Base-by-base conservation (phyloP, 1,284 basidiomycete species). In the Ceratobasidium sp. region DNA sequence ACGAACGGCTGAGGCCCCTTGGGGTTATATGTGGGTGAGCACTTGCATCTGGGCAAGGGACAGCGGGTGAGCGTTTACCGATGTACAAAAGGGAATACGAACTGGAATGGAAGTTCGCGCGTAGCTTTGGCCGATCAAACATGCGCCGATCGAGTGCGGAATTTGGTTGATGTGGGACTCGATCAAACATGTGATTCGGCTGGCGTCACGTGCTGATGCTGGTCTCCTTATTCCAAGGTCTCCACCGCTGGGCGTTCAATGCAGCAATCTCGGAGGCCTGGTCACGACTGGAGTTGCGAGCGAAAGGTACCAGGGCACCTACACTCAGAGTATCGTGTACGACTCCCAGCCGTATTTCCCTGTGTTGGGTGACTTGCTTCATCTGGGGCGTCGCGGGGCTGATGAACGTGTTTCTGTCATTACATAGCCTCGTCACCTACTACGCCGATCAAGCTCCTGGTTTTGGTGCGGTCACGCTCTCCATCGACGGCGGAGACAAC, bases 51-150 rank as follows among this genome's bases (percentile, higher is more conserved):
- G 28, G 34, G 21, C 57, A 59, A 45, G 36, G 39, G 39, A 14
- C 39, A 34, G 9, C 43, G 59, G 59, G 10, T 14, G 30, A 32
- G 21, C 8, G 34, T 61, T 61, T 23, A 23, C 59, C 59, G 59
- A 39, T 43, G 30, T n/a, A 58, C 53, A 32, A 58, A 58, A 28
- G 32, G 59, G 39, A 61, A 61, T 61, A 41, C 43, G 36, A 45
- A 45, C 43, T 61, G 59, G 39, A 61, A 43, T 45, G 43, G 18
- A n/a, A n/a, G 18, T 61, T 14, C 14, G 9, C 30, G 14, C 14
- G 10, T n/a, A 32, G 4, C 3, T 26, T 32, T 28, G 26, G 23
- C 59, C 59, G 45, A 61, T 61, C 39, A n/a, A 4, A 61, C 21
- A 43, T 61, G 43, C n/a, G 21, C 59, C 59, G 59, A 23, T 45